Conservation (phyloP, 768 basidiomycete genomes). For the Boletales sp. region DNA sequence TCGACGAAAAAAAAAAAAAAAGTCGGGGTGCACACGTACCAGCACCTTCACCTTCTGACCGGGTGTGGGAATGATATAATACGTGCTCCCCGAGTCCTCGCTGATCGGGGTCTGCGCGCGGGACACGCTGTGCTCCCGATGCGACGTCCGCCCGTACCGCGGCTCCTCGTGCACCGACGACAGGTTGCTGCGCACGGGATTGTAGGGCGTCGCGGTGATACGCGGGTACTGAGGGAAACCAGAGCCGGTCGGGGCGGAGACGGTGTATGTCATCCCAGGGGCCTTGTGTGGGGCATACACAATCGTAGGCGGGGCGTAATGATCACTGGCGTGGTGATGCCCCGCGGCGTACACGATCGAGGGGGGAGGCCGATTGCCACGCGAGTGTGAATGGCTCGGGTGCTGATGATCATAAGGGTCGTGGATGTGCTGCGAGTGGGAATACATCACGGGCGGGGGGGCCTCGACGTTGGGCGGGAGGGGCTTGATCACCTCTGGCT, state of each 20-base stretch:
- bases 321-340: constrained; percentile 39
- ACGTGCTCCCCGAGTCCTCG: constrained; percentile 63
- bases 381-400: constrained; percentile 35
- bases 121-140: constrained; percentile 23
- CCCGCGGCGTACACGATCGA: constrained; percentile 59
- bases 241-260: constrained; percentile 52
- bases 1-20: constrained; percentile 13
- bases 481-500: constrained; percentile 33
- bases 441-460: constrained; percentile 30
- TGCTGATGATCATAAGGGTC: constrained; percentile 30
- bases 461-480: constrained; percentile 22
- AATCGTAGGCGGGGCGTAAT: constrained; percentile 59
- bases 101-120: constrained; percentile 38
- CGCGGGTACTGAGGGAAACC: constrained; percentile 38
- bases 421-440: constrained; percentile 40
- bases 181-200: constrained; percentile 36
- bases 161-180: constrained; percentile 38
- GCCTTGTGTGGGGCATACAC: constrained; percentile 51
- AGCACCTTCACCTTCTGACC: constrained; percentile 76
- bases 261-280: constrained; percentile 67
- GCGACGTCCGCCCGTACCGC: constrained; percentile 26
- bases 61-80: constrained; percentile 66
- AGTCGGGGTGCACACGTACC: constrained; percentile 42
- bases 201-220: constrained; percentile 40
- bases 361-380: constrained; percentile 42